phyloP scores from a whole-genome alignment of 306 rosid species.

The Bauhinia variegata region DNA sequence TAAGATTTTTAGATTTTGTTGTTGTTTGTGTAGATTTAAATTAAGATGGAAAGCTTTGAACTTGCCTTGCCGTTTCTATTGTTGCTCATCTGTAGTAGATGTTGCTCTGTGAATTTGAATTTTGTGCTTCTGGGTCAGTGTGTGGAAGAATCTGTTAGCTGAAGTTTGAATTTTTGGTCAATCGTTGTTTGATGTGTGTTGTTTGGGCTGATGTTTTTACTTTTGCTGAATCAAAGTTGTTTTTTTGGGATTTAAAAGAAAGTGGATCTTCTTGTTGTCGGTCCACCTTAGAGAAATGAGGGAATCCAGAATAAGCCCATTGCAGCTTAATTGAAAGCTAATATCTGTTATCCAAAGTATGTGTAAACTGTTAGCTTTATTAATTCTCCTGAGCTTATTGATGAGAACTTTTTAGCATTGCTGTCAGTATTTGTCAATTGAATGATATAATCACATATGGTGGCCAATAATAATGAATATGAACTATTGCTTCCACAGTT shows the following conservation, averaged over 20 bases:
- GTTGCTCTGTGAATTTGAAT: neutral
- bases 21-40: conserved; percentile 22
- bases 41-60: neutral
- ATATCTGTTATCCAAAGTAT: neutral
- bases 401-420: conserved; percentile 5
- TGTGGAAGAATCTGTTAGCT: neutral
- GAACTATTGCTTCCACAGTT: conserved; percentile 18
- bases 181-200: conserved; percentile 28
- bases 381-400: conserved; percentile 1
- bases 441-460: neutral
- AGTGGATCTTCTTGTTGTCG: neutral
- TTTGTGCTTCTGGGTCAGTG: neutral
- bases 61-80: neutral
- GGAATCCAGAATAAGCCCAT: too few species aligned
- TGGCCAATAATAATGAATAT: conserved; percentile 23
- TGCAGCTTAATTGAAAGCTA: neutral
- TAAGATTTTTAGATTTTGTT: neutral
- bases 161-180: conserved; percentile 29
- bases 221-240: neutral
- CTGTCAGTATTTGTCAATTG: neutral
- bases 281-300: too few species aligned
- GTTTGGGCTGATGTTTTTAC: conserved; percentile 9
- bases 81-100: neutral
- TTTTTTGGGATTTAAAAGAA: neutral
- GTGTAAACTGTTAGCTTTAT: neutral